These are phyloP conservation scores for Aspergillus transmontanensis DNA, from an alignment of 2,329 filamentous ascomycete genomes.

Conservation along the genomic window DNA sequence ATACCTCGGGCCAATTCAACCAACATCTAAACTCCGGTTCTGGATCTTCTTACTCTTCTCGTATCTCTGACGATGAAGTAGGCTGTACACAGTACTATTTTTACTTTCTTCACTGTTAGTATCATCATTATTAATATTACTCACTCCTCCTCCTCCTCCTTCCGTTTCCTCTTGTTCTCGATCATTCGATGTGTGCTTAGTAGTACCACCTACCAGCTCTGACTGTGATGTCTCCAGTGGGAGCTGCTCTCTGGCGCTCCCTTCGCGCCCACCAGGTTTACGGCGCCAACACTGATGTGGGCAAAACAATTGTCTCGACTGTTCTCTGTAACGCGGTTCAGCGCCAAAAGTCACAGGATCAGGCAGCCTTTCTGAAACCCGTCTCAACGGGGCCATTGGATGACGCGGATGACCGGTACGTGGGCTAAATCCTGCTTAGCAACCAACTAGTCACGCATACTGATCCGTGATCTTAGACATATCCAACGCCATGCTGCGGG, in stretches of 20 bases:
- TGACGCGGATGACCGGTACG: conserved; percentile 71
- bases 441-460: neutral
- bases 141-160: neutral
- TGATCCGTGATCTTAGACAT: conserved; percentile 49
- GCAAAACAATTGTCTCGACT: conserved; percentile 80
- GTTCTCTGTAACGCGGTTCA: conserved; percentile 67
- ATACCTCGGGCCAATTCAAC: neutral
- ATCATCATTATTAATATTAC: neutral
- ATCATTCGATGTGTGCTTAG: conserved; percentile 1
- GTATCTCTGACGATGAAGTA: neutral
- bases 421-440: neutral
- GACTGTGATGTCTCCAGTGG: conserved; percentile 50
- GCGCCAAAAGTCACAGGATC: conserved; percentile 45
- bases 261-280: conserved; percentile 74
- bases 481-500: conserved; percentile 61
- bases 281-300: conserved; percentile 81
- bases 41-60: neutral
- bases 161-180: neutral
- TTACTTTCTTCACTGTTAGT: neutral
- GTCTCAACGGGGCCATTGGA: conserved; percentile 73
- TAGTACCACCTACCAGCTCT: neutral
- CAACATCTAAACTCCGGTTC: no score
- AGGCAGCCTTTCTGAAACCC: conserved; percentile 72
- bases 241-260: conserved; percentile 67
- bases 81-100: neutral